These are phyloP conservation scores for Nephelium lappaceum DNA, from an alignment of 345 rosid genomes.

Conservation along the genomic window DNA sequence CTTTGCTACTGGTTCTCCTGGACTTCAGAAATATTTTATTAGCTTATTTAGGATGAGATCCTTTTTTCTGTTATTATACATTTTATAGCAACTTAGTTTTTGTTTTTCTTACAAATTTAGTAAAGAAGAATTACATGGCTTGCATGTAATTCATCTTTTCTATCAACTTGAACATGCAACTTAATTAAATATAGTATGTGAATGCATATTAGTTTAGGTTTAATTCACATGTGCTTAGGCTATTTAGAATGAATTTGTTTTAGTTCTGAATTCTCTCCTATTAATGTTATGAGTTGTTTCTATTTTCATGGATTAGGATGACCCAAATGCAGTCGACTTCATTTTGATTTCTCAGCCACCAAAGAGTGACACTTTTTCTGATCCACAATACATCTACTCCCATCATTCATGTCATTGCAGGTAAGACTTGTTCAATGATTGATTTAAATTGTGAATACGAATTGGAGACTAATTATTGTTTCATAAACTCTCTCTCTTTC, in stretches of 20 bases:
- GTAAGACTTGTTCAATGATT: slow-evolving; percentile 35
- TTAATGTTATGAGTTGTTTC: slow-evolving; percentile 9
- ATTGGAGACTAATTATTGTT: slow-evolving; percentile 2
- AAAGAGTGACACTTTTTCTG: slow-evolving; percentile 37
- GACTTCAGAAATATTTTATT: not conserved
- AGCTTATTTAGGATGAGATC: slow-evolving; percentile 9
- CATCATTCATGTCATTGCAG: slow-evolving; percentile 85
- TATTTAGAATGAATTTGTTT: not conserved
- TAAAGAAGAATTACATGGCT: slow-evolving; percentile 1
- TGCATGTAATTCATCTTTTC: not conserved
- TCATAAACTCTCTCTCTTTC: slow-evolving; percentile 1
- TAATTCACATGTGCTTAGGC: not conserved
- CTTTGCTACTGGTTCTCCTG: not conserved
- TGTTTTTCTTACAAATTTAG: not conserved
- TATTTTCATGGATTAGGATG: slow-evolving; percentile 50
- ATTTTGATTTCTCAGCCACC: slow-evolving; percentile 58
- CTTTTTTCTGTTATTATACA: not conserved
- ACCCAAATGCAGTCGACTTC: slow-evolving; percentile 62
- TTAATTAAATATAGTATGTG: not conserved
- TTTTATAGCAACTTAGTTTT: not conserved
- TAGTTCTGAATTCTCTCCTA: not conserved
- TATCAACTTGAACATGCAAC: not conserved
- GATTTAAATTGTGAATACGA: slow-evolving; percentile 9
- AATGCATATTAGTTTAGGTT: not conserved
- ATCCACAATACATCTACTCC: slow-evolving; percentile 53